Conservation (phyloP, 2,329 filamentous ascomycete genomes). For the Apiospora sp. region DNA sequence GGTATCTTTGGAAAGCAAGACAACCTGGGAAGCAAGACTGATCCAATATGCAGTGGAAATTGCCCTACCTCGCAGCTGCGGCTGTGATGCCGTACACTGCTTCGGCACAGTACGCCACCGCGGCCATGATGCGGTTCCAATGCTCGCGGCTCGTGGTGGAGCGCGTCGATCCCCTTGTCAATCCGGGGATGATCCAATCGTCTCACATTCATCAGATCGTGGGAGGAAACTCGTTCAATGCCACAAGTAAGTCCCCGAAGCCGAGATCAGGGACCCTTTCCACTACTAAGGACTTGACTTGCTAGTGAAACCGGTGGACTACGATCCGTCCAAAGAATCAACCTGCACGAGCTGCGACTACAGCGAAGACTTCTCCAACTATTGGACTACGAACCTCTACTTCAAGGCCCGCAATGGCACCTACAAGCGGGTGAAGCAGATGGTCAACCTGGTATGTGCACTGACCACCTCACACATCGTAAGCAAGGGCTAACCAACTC, state of each 20-base stretch:
- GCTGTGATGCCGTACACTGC: conserved; percentile 35
- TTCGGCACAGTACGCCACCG: conserved; percentile 38
- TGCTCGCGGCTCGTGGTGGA: conserved; percentile 47
- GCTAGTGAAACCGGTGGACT: conserved; percentile 30
- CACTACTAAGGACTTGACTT: neutral
- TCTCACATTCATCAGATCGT: conserved; percentile 44
- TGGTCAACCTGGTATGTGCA: conserved; percentile 39
- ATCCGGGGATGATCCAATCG: conserved; percentile 41
- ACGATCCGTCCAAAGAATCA: conserved; percentile 37
- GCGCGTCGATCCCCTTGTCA: conserved; percentile 42
- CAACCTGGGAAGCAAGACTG: neutral
- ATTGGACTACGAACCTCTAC: conserved; percentile 44
- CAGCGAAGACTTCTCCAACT: conserved; percentile 44
- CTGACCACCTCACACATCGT: neutral
- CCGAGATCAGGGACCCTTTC: neutral
- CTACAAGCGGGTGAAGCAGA: conserved; percentile 34
- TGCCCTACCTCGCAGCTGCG: conserved; percentile 39
- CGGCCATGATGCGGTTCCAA: conserved; percentile 44
- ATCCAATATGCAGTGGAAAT: conserved; percentile 41
- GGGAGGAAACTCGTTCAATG: conserved; percentile 43
- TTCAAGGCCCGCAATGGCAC: conserved; percentile 40
- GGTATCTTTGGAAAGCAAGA: neutral
- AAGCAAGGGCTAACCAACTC: neutral
- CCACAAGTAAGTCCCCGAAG: conserved; percentile 24
- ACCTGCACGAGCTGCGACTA: conserved; percentile 44